These are phyloP conservation scores for Olyra latifolia DNA, from an alignment of 176 grass and related monocot species.

Conservation along the genomic window DNA sequence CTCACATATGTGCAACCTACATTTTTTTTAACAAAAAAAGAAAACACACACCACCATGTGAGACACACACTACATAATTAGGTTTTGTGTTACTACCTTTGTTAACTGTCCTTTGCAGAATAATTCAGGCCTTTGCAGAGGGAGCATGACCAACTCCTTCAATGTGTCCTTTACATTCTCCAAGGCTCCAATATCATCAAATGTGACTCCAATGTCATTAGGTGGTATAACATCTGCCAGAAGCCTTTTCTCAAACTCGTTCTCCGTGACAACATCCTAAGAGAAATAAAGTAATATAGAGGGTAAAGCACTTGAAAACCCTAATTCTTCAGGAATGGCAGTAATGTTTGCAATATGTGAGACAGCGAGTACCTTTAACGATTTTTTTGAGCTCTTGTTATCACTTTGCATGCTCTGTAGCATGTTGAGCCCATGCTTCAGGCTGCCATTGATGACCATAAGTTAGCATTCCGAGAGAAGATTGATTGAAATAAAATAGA, in stretches of 20 bases:
- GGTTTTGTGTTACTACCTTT: slow-evolving; percentile 53
- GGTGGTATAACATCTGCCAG: slow-evolving; percentile 95
- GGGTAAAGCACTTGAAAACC: background rate
- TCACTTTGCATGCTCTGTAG: slow-evolving; percentile 93
- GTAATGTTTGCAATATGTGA: slow-evolving; percentile 27
- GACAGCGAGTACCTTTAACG: slow-evolving; percentile 67
- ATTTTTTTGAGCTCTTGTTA: slow-evolving; percentile 93
- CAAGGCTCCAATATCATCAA: slow-evolving; percentile 98
- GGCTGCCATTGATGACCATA: slow-evolving; percentile 46
- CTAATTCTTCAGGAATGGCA: background rate
- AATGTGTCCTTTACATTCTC: slow-evolving; percentile 98
- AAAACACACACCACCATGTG: background rate
- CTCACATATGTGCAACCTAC: background rate
- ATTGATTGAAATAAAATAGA: slow-evolving; percentile 17
- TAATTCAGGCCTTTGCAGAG: slow-evolving; percentile 92
- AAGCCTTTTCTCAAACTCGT: slow-evolving; percentile 99
- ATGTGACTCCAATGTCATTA: slow-evolving; percentile 96
- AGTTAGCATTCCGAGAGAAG: slow-evolving; percentile 23
- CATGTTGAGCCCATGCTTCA: slow-evolving; percentile 89
- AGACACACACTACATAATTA: slow-evolving; percentile 10
- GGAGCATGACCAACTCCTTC: slow-evolving; percentile 99
- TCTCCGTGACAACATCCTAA: slow-evolving; percentile 96
- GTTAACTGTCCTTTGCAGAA: slow-evolving; percentile 99
- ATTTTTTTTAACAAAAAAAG: background rate
- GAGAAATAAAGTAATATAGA: slow-evolving; percentile 29